Evolutionary conservation across 2,329 filamentous ascomycete species (phyloP), one percentile per base, ranked within the genome.

Genomic region (Trematosphaeria pertusa): DNA sequence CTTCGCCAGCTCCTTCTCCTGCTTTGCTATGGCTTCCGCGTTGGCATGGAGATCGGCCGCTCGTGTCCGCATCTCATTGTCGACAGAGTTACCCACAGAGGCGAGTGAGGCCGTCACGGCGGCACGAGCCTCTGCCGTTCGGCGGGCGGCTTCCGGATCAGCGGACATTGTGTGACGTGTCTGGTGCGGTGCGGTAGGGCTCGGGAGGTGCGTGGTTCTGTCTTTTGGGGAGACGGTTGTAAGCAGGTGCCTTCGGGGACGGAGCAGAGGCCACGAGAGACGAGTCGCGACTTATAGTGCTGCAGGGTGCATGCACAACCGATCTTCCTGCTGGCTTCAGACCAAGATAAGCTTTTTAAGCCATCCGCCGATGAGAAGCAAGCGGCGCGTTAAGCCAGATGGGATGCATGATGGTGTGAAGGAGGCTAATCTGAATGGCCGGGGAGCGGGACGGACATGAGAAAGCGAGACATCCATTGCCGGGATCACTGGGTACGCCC

Each of bases 41-140:
- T 91, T 91, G 43, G 77, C 71, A 75, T 93, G 88, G 40, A 94
- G 78, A 54, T 86, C 81, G 12, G 78, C 71, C 12, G 88, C 89
- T 51, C 88, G 87, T 46, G 81, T 80, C 56, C 84, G 81, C 38
- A 92, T 81, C 62, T 87, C 81, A 35, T 79, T 74, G 74, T 91
- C 87, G 56, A 91, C 78, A 59, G 86, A 82, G 67, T 87, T 86
- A 61, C 86, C 86, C 41, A 91, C 75, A 5, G 76, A 74, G 32
- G 73, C 65, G 20, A 81, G 73, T 20, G 78, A 78, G 22, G 77
- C 77, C 18, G 75, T 72, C 33, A 81, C 75, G 35, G 78, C 77
- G 30, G 78, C 76, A 45, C 78, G 76, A 45, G 79, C 78, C 70
- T 81, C 78, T 48, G 73, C 70, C 47, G 71, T 72, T 31, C 69